Evolutionary conservation across 352 stramenopile species (phyloP), one percentile per base, ranked within the genome.

Genomic region (Pythium monospermum): DNA sequence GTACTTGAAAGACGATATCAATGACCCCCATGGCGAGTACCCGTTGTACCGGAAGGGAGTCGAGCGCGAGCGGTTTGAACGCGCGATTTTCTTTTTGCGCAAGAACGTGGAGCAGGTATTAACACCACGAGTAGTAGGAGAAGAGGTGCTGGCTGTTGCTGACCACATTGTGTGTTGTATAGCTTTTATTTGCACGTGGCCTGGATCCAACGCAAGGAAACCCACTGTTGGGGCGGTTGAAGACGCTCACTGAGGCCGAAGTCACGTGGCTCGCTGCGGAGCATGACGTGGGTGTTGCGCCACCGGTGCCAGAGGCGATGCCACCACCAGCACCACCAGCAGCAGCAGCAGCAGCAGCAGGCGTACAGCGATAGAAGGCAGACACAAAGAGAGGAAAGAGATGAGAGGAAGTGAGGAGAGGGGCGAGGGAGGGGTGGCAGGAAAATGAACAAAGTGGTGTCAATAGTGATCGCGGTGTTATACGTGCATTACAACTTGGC

Each of bases 1-100:
- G 4, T 91, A 79, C 44, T 65, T 94, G 30, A 86, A 87, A 36
- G 83, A 94, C 61, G 81, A 94, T 54, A 88, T 92, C 42, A 92
- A 94, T 45, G 83, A 92, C 30, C 63, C 78, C 37, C 59, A 76
- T 33, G 75, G 70, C 35, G 83, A 94, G 40, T 94, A 91, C 49
- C 83, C 83, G 36, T 65, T 94, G 10, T 94, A 90, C 57, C 84
- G 79, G 47, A 87, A 80, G 54, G 81, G 81, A 2, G 73, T 75
- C 7, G 83, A 94, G 46, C 79, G 68, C 11, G 83, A 94, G 0
- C 79, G 79, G 0, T 82, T 87, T 47, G 83, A 92, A 49, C 79
- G 81, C 25, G 83, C 79, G 10, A 86, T 89, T 46, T 68, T 73
- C 37, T 92, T 85, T 50, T 49, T 94, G 46, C 64, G 71, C 13